Evolutionary conservation across 257 asterid genomes (phyloP).

Genomic region (Rauvolfia tetraphylla): DNA sequence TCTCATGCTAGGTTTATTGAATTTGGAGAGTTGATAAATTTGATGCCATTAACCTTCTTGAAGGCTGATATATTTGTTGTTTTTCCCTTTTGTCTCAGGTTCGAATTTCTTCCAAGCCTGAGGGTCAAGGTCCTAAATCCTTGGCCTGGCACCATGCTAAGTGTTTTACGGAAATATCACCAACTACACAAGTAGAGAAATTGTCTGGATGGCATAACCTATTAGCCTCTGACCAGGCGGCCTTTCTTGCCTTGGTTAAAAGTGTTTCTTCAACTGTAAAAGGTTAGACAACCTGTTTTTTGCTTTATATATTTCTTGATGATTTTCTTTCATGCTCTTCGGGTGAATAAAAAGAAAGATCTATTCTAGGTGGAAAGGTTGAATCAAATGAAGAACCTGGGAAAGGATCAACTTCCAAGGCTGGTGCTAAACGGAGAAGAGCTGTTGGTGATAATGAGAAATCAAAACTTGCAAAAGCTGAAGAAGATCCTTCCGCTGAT

Average conservation of each 20-base stretch:
- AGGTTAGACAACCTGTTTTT: conserved; percentile 36
- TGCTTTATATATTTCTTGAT: not conserved
- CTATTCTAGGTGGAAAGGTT: conserved; percentile 40
- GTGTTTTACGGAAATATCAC: conserved; percentile 64
- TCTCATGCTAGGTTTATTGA: not conserved
- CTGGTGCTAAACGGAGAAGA: conserved; percentile 67
- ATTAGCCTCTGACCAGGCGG: conserved; percentile 49
- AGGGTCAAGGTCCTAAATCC: conserved; percentile 67
- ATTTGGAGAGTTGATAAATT: not conserved
- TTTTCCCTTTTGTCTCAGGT: conserved; percentile 42
- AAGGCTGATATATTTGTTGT: conserved; percentile 13
- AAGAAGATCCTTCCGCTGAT: conserved; percentile 31
- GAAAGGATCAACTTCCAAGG: conserved; percentile 47
- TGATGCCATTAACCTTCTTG: not conserved
- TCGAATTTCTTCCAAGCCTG: conserved; percentile 80
- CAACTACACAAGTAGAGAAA: conserved; percentile 49
- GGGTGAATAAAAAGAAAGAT: conserved; percentile 1
- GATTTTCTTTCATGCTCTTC: conserved; percentile 19
- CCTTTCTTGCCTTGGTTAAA: conserved; percentile 50
- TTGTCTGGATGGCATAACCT: conserved; percentile 74
- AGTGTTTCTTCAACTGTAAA: conserved; percentile 39
- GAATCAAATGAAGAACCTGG: conserved; percentile 33
- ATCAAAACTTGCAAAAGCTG: conserved; percentile 52
- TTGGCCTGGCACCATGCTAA: conserved; percentile 90
- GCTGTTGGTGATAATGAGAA: conserved; percentile 40